Evolutionary conservation across 352 stramenopile genomes (phyloP).

Genomic region (Phytopythium litorale): DNA sequence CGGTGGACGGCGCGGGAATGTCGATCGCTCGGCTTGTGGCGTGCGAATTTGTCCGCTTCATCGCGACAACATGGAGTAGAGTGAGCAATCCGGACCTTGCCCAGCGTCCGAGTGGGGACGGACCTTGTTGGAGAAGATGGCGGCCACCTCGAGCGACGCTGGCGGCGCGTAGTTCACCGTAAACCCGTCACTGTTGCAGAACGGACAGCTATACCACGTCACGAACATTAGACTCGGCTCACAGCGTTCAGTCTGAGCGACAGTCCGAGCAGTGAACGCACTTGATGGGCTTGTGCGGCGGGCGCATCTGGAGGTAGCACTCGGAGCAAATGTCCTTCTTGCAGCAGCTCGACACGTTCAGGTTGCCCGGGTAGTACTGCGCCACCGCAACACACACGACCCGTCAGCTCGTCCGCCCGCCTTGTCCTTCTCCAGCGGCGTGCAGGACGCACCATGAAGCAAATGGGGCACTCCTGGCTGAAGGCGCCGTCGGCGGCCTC

Average conservation of each 20-base stretch:
- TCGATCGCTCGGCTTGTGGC: slow-evolving; percentile 28
- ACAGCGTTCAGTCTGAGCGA: not conserved
- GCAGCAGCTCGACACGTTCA: slow-evolving; percentile 62
- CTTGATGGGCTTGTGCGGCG: slow-evolving; percentile 43
- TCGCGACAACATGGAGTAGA: too few species aligned
- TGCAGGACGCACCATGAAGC: slow-evolving; percentile 53
- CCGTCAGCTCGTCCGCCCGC: slow-evolving; percentile 4
- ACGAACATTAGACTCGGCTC: not conserved
- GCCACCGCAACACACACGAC: not conserved
- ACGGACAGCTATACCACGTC: slow-evolving; percentile 56
- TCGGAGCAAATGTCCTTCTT: slow-evolving; percentile 74
- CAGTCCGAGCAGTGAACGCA: not conserved
- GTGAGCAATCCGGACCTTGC: slow-evolving; percentile 6
- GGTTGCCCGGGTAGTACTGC: slow-evolving; percentile 57
- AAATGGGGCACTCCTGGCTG: slow-evolving; percentile 79
- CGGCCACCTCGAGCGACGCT: slow-evolving; percentile 35
- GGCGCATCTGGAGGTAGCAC: slow-evolving; percentile 63
- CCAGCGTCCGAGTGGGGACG: not conserved
- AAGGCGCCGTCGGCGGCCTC: slow-evolving; percentile 60
- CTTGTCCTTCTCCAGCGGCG: not conserved
- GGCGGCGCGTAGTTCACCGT: slow-evolving; percentile 46
- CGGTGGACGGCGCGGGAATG: slow-evolving; percentile 20
- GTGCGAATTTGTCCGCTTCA: slow-evolving; percentile 21
- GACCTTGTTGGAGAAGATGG: slow-evolving; percentile 40
- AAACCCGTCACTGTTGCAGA: slow-evolving; percentile 75